Evolutionary conservation across 139 green algal species (phyloP).

Genomic region (Volvox africanus): DNA sequence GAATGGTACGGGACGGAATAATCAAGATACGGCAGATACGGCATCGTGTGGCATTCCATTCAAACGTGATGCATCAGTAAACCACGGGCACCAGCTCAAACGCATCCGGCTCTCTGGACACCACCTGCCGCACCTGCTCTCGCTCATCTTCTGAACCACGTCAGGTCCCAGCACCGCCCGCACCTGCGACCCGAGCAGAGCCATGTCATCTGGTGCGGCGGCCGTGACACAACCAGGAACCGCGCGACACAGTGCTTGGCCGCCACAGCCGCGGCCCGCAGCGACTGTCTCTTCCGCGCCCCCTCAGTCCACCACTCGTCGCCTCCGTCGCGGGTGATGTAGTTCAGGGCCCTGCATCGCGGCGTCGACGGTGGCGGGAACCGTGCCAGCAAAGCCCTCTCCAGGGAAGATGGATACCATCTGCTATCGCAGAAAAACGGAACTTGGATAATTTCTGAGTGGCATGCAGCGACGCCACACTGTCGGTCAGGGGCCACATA

Average conservation of each 20-base stretch:
- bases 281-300: neutral
- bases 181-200: neutral
- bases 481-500: too few relatives aligned
- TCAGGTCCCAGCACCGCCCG: neutral
- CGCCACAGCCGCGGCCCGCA: neutral
- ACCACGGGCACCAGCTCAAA: too few relatives aligned
- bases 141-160: too few relatives aligned
- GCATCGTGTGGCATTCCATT: too few relatives aligned
- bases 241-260: neutral
- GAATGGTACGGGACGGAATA: too few relatives aligned
- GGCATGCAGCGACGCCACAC: too few relatives aligned
- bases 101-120: too few relatives aligned
- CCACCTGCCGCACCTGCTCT: too few relatives aligned
- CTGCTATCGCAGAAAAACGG: too few relatives aligned
- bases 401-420: neutral
- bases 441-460: too few relatives aligned
- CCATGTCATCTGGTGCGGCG: neutral
- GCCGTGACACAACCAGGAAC: neutral
- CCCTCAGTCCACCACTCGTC: neutral
- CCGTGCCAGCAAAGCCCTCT: neutral
- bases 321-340: neutral
- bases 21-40: too few relatives aligned
- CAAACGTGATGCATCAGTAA: too few relatives aligned
- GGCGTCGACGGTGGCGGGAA: neutral
- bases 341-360: neutral